phyloP scores from a whole-genome alignment of 2,329 filamentous ascomycete genomes.

The Arthrobotrys conoides region DNA sequence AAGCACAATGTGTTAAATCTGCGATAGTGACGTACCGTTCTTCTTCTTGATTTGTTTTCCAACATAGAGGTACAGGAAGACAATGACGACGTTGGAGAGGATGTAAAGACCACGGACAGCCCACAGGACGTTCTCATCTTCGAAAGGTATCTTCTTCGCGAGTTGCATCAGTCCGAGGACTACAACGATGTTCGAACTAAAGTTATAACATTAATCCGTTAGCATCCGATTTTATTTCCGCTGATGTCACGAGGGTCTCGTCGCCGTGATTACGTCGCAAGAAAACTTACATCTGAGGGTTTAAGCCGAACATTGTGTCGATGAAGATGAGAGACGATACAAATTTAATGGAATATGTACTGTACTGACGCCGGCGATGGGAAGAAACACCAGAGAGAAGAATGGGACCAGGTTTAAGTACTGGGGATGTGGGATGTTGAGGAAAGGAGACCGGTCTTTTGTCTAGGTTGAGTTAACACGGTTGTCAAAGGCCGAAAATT shows the following conservation, averaged over 20 bases:
- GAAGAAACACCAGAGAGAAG: constrained; percentile 20
- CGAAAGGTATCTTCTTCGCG: constrained; percentile 94
- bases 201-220: constrained; percentile 30
- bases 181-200: constrained; percentile 91
- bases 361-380: constrained; percentile 6
- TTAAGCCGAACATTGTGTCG: constrained; percentile 57
- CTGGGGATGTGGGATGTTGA: constrained; percentile 32
- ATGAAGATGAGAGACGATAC: constrained; percentile 3
- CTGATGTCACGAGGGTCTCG: constrained; percentile 10
- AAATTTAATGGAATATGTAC: background rate
- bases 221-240: constrained; percentile 14
- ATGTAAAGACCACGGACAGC: constrained; percentile 77
- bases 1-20: background rate
- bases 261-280: background rate
- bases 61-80: constrained; percentile 86
- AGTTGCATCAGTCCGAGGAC: constrained; percentile 99
- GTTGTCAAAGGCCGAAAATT: constrained; percentile 59
- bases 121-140: constrained; percentile 81
- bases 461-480: constrained; percentile 55
- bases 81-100: constrained; percentile 84
- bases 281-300: constrained; percentile 57
- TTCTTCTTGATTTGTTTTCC: constrained; percentile 91
- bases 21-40: constrained; percentile 77
- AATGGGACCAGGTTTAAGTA: constrained; percentile 19
- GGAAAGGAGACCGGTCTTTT: constrained; percentile 34